Evolutionary conservation across 495 filamentous ascomycete genomes (phyloP).

Genomic region (Geopyxis carbonaria): DNA sequence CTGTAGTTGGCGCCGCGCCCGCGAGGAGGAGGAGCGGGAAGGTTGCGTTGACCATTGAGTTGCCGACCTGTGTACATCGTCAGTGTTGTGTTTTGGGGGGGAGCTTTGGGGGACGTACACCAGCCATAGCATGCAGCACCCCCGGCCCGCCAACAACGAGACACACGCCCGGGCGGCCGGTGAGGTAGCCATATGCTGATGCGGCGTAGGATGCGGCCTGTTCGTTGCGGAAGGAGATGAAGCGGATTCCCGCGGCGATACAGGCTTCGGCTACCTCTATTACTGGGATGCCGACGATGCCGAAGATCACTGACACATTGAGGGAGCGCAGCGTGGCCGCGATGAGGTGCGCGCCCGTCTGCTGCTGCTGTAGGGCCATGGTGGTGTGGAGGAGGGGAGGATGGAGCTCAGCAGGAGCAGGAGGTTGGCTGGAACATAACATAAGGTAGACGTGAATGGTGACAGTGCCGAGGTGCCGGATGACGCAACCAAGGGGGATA

Average conservation of each 20-base stretch:
- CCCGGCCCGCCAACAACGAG: slow-evolving; percentile 50
- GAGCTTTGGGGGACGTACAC: slow-evolving; percentile 28
- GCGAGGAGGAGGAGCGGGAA: slow-evolving; percentile 44
- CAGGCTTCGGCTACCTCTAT: slow-evolving; percentile 48
- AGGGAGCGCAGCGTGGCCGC: slow-evolving; percentile 40
- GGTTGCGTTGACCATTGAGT: slow-evolving; percentile 36
- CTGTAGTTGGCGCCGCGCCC: slow-evolving; percentile 38
- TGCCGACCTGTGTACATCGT: slow-evolving; percentile 31
- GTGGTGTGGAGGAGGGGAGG: too few relatives aligned
- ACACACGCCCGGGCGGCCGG: slow-evolving; percentile 43
- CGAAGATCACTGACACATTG: slow-evolving; percentile 43
- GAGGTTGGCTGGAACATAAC: too few relatives aligned
- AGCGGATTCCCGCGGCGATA: slow-evolving; percentile 45
- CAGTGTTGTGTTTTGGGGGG: neutral
- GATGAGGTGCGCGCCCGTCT: slow-evolving; percentile 41
- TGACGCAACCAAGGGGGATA: too few relatives aligned
- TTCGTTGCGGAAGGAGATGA: slow-evolving; percentile 50
- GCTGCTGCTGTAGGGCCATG: slow-evolving; percentile 5
- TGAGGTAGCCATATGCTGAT: slow-evolving; percentile 47
- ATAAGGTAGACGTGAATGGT: too few relatives aligned
- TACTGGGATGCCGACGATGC: slow-evolving; percentile 48
- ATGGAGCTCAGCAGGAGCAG: too few relatives aligned
- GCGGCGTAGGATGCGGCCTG: slow-evolving; percentile 49
- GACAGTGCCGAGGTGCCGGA: too few relatives aligned
- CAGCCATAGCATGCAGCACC: slow-evolving; percentile 45